Conservation (phyloP, 2,329 filamentous ascomycete species). For the Madurella mycetomatis region DNA sequence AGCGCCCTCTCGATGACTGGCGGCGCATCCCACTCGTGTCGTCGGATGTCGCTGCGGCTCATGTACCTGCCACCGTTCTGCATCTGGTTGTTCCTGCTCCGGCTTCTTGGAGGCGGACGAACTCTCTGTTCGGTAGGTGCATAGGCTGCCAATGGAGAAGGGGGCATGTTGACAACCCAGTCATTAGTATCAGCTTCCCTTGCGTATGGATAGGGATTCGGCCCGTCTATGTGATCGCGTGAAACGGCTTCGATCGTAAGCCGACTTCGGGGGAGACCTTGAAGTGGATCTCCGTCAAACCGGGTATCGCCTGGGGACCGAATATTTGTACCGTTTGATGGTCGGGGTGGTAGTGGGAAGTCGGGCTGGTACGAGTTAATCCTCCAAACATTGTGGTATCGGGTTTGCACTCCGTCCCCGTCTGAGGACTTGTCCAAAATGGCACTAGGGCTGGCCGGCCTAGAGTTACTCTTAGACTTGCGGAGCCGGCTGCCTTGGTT, state of each 20-base stretch:
- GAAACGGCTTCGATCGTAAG: conserved; percentile 11
- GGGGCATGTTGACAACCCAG: conserved; percentile 15
- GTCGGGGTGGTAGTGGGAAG: conserved; percentile 7
- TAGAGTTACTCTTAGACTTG: too few relatives aligned
- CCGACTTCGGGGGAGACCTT: conserved; percentile 10
- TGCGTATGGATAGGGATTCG: conserved; percentile 8
- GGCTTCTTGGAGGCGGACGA: background rate
- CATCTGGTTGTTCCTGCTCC: background rate
- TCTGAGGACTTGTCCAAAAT: too few relatives aligned
- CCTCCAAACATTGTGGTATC: conserved; percentile 16
- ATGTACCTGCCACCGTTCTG: background rate
- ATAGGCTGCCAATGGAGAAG: conserved; percentile 11
- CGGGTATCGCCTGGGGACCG: background rate
- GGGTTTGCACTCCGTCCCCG: background rate
- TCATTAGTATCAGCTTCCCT: background rate
- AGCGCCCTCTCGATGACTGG: conserved; percentile 20
- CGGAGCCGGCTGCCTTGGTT: too few relatives aligned
- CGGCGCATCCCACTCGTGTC: conserved; percentile 20
- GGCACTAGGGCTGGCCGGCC: too few relatives aligned
- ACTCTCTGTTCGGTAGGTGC: background rate
- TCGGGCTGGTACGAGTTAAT: conserved; percentile 16
- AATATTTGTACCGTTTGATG: background rate
- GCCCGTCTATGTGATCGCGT: background rate
- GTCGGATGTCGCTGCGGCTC: background rate
- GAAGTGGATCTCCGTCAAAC: conserved; percentile 12